Percentiles rank a stretch among this genome's conserved stretches.
Evolutionary conservation across 345 rosid genomes (phyloP).

Genomic region (Rhodamnia rubescens): DNA sequence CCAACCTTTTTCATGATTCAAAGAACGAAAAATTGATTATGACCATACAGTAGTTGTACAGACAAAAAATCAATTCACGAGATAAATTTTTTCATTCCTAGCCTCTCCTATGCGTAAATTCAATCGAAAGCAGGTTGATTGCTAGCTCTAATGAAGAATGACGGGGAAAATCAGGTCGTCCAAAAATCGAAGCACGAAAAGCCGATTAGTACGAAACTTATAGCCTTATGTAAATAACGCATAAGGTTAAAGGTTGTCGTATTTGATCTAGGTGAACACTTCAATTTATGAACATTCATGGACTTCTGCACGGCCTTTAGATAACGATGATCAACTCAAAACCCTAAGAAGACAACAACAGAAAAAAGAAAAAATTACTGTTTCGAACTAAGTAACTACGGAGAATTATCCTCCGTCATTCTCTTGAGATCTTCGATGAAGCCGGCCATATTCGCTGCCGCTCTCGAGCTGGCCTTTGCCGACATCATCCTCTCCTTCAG

Average conservation of each 20-base stretch:
- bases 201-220: neutral
- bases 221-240: neutral
- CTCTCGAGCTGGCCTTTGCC: slow-evolving; percentile 13
- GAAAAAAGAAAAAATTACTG: neutral
- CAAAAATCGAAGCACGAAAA: neutral
- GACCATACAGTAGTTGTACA: neutral
- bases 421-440: slow-evolving; percentile 19
- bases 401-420: neutral
- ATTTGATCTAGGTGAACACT: neutral
- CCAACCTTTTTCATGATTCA: neutral
- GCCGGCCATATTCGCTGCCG: slow-evolving; percentile 5
- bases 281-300: neutral
- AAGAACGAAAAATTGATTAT: neutral
- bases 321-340: neutral
- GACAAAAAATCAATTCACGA: neutral
- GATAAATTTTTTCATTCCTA: neutral
- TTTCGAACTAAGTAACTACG: neutral
- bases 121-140: fast-evolving
- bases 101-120: neutral
- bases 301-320: neutral
- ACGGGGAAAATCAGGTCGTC: neutral
- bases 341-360: neutral
- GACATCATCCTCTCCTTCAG: slow-evolving; percentile 29
- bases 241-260: neutral
- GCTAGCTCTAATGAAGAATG: no score